Percentiles rank a stretch among this genome's conserved stretches.
Conservation (phyloP, 345 rosid genomes). For the Rhizophora mangle region DNA sequence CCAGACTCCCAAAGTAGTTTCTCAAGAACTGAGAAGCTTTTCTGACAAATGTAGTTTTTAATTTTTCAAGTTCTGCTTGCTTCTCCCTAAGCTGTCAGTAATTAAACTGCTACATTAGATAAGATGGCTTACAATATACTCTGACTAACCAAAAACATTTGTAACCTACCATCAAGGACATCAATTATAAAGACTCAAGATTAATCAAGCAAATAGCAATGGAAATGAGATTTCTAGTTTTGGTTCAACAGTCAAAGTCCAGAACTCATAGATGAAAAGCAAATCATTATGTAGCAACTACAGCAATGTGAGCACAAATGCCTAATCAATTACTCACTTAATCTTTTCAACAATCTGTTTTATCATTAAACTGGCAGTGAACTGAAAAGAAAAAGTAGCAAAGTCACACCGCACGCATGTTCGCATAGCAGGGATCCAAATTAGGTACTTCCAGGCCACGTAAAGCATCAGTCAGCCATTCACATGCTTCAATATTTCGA, state of each 20-base stretch:
- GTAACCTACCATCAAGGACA: constrained; percentile 2
- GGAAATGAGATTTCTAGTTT: not conserved
- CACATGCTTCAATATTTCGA: constrained; percentile 94
- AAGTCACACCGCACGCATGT: constrained; percentile 78
- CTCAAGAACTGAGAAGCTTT: constrained; percentile 96
- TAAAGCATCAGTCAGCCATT: constrained; percentile 88
- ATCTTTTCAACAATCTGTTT: constrained; percentile 1
- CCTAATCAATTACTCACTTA: not conserved
- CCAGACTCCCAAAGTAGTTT: constrained; percentile 94
- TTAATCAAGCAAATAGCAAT: not conserved
- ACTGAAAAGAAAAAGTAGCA: constrained; percentile 14
- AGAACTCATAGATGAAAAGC: too few species aligned
- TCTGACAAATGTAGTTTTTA: constrained; percentile 75
- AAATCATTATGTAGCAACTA: too few species aligned
- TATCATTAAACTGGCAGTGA: not conserved
- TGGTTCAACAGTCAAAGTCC: not conserved
- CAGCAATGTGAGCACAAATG: not conserved
- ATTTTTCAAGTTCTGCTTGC: constrained; percentile 72
- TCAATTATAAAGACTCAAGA: not conserved
- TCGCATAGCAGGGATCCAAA: constrained; percentile 73
- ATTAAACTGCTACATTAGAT: constrained; percentile 10
- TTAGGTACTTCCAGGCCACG: constrained; percentile 78
- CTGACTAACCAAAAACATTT: not conserved
- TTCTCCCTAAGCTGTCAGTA: constrained; percentile 76
- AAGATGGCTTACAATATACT: not conserved